Evolutionary conservation across 805 yeast genomes (phyloP), one percentile per base, ranked within the genome.

Genomic region (Zygosaccharomyces rouxii): DNA sequence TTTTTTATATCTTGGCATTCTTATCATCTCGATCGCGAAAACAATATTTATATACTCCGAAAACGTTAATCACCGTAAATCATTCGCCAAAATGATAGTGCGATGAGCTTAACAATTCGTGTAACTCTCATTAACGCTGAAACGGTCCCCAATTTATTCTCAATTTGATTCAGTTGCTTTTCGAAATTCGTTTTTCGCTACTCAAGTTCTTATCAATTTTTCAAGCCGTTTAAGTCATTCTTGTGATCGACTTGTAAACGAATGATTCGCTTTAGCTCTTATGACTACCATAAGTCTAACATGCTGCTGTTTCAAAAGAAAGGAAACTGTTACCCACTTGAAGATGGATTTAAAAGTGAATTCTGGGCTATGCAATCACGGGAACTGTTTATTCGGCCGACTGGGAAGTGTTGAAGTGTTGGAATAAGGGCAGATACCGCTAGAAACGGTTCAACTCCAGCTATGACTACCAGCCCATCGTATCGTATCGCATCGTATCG

Each of bases 1-100:
- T 13, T 28, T 40, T 40, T 41, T 41, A 41, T 41, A 41, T 29
- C 44, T 41, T 41, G 35, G 28, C 35, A 41, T 13, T 13, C 10
- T 29, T 11, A 16, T 38, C 18, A n/a, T 5, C 19, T 14, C 14
- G 6, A 33, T 41, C 44, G 44, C 44, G 44, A 41, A 41, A 41
- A 38, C 21, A n/a, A 33, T 21, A 41, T 14, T 7, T 33, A 14
- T 7, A 33, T 33, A 33, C 37, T 33, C 37, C 37, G 37, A 33
- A 33, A 33, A 16, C 37, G 37, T 33, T 11, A 7, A 33, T 33
- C 37, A 33, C 11, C 10, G 37, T 33, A 33, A 16, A 33, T 33
- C 37, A 16, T 33, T 16, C 11, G 37, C 37, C 37, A 33, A 33
- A 14, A 33, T 14, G 21, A 16, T 9, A 33, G 14, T 14, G 37